Base-by-base conservation (phyloP, 1,139 yeast genomes). In the Magnusiomyces suaveolens region DNA sequence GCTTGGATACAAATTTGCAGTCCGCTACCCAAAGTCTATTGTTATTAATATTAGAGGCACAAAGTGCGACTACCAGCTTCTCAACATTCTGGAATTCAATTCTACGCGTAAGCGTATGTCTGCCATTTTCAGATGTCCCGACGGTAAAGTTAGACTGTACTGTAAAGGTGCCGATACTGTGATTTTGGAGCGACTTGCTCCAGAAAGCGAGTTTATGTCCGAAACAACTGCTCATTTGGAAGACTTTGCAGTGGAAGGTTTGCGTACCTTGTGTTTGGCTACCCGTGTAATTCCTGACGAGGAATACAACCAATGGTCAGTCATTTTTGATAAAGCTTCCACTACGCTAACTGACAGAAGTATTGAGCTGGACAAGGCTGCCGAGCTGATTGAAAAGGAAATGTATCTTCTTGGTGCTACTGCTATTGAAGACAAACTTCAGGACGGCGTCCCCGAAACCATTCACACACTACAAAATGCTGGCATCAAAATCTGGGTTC, bases 101-200 rank as follows among this genome's bases (percentile, higher is more conserved):
- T 90, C 97, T 0, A 90, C 98, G 0, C 81, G 99, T 70, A 94
- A 94, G 71, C 81, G 99, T 72, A 94, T 94, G 99, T 87, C 96
- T 51, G 95, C 97, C 0, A 82, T 92, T 52, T 87, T 89, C 69
- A 77, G 95, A 65, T 85, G 95, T 62, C 97, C 98, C 0, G 98
- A 94, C 74, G 97, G 97, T 0, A 76, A 83, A 23, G 87, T 94
- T 48, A 77, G 95, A 57, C 72, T 94, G 52, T 89, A 87, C 66
- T 89, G 96, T 68, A 94, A 94, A 69, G 99, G 99, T 65, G 99
- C 99, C 2, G 99, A 94, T 69, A 88, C 96, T 8, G 98, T 92
- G 1, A 89, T 94, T 55, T 72, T 90, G 62, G 97, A 90, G 66
- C 79, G 98, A 62, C 74, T 92, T 49, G 78, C 84, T 0, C 76